These are phyloP conservation scores for Cardamine chenopodiifolia DNA, from an alignment of 345 rosid genomes.

Conservation along the genomic window DNA sequence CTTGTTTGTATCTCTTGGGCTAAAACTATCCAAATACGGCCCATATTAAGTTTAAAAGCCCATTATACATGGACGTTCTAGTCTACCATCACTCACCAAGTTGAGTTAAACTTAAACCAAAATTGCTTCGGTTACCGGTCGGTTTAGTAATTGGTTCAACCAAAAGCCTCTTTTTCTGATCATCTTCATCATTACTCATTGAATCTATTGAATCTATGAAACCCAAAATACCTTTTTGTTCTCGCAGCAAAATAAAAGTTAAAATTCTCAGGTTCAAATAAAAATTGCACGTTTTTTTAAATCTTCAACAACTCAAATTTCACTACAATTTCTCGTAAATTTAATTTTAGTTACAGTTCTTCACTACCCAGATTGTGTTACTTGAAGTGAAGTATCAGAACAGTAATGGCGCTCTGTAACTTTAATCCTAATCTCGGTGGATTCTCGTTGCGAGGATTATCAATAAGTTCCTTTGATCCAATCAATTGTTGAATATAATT, in stretches of 20 bases:
- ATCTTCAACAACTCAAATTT: background rate
- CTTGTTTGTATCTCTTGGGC: background rate
- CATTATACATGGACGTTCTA: background rate
- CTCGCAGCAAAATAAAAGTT: background rate
- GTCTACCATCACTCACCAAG: background rate
- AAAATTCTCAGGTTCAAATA: too few species aligned
- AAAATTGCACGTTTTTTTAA: background rate
- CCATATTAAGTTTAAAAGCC: background rate
- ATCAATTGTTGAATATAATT: background rate
- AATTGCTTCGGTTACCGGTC: slow-evolving; percentile 11
- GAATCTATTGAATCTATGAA: background rate
- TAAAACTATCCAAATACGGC: background rate
- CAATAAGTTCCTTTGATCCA: slow-evolving; percentile 15
- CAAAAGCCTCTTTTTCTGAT: background rate
- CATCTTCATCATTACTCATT: background rate
- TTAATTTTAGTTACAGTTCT: background rate
- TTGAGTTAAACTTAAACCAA: background rate
- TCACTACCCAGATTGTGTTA: background rate
- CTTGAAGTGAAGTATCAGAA: background rate
- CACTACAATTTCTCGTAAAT: background rate
- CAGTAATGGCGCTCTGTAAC: slow-evolving; percentile 33
- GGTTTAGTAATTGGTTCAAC: slow-evolving; percentile 16
- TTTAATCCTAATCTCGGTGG: slow-evolving; percentile 8
- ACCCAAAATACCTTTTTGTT: background rate
- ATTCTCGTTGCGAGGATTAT: slow-evolving; percentile 13